Conservation (phyloP, 805 yeast genomes). For the Barnettozyma botsteinii region DNA sequence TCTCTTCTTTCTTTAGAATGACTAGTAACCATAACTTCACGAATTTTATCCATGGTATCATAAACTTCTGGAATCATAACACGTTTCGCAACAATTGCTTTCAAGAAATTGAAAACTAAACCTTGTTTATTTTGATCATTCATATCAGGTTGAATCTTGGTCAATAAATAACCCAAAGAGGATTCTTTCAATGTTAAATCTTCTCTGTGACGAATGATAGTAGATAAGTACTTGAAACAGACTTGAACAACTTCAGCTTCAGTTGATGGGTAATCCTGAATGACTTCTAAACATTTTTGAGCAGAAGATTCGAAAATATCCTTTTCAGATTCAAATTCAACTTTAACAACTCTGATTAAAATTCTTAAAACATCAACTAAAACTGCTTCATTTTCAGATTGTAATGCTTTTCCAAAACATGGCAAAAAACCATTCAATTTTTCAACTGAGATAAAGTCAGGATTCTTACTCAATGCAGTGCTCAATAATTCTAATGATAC, state of each 20-base stretch:
- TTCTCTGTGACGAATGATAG: slow-evolving; percentile 63
- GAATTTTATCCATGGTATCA: slow-evolving; percentile 76
- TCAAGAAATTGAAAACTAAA: slow-evolving; percentile 77
- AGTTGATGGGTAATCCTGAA: slow-evolving; percentile 74
- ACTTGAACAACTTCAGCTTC: slow-evolving; percentile 76
- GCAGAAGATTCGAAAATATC: slow-evolving; percentile 55
- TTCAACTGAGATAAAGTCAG: slow-evolving; percentile 48
- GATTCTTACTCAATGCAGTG: slow-evolving; percentile 61
- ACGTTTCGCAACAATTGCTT: slow-evolving; percentile 69
- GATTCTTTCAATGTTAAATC: slow-evolving; percentile 61
- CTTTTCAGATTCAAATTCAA: slow-evolving; percentile 51
- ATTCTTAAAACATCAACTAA: slow-evolving; percentile 61
- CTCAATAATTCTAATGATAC: slow-evolving; percentile 74
- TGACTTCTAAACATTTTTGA: slow-evolving; percentile 51
- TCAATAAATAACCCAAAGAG: slow-evolving; percentile 68
- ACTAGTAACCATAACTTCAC: slow-evolving; percentile 84
- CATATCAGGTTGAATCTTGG: slow-evolving; percentile 74
- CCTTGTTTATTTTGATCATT: slow-evolving; percentile 89
- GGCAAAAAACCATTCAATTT: slow-evolving; percentile 75
- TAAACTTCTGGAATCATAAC: slow-evolving; percentile 82
- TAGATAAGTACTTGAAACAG: slow-evolving; percentile 65
- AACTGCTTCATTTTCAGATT: slow-evolving; percentile 73
- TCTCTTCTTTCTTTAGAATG: slow-evolving; percentile 79
- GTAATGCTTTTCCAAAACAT: slow-evolving; percentile 51
- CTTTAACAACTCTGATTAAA: slow-evolving; percentile 49